These are phyloP conservation scores for Penicillium glabrum DNA, from an alignment of 2,329 filamentous ascomycete genomes.

Conservation along the genomic window DNA sequence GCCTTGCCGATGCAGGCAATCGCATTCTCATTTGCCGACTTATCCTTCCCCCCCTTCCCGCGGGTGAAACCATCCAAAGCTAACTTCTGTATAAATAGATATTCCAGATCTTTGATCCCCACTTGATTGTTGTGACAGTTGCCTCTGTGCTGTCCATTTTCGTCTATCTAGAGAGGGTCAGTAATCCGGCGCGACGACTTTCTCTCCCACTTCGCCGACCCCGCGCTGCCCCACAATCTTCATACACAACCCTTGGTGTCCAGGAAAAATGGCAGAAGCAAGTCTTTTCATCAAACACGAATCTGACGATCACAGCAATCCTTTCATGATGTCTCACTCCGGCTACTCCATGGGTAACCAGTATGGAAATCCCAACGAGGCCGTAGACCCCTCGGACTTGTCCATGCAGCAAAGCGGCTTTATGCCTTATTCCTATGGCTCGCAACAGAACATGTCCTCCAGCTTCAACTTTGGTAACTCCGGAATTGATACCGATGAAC, in stretches of 20 bases:
- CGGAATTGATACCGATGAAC: slow-evolving; percentile 82
- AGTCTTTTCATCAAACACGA: slow-evolving; percentile 68
- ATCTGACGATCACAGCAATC: slow-evolving; percentile 60
- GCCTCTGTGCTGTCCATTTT: slow-evolving; percentile 7
- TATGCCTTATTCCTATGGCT: slow-evolving; percentile 59
- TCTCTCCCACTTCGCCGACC: slow-evolving; percentile 10
- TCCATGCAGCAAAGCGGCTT: slow-evolving; percentile 61
- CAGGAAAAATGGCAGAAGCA: slow-evolving; percentile 52
- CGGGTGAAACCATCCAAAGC: slow-evolving; percentile 1
- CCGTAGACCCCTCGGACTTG: slow-evolving; percentile 83
- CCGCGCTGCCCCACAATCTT: slow-evolving; percentile 10
- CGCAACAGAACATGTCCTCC: slow-evolving; percentile 64
- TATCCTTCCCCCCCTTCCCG: background rate
- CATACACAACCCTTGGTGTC: slow-evolving; percentile 1
- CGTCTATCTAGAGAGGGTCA: slow-evolving; percentile 18
- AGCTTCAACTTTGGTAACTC: slow-evolving; percentile 77
- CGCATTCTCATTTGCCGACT: slow-evolving; percentile 15
- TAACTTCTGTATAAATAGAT: slow-evolving; percentile 10
- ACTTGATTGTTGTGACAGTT: slow-evolving; percentile 10
- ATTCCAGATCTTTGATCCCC: slow-evolving; percentile 1
- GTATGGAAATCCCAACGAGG: slow-evolving; percentile 55
- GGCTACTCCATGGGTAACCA: slow-evolving; percentile 55
- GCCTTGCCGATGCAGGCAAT: slow-evolving; percentile 7
- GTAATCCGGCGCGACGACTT: slow-evolving; percentile 12
- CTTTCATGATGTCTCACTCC: slow-evolving; percentile 51